Conservation (phyloP, 2,329 filamentous ascomycete species). For the Clarireedia paspali region DNA sequence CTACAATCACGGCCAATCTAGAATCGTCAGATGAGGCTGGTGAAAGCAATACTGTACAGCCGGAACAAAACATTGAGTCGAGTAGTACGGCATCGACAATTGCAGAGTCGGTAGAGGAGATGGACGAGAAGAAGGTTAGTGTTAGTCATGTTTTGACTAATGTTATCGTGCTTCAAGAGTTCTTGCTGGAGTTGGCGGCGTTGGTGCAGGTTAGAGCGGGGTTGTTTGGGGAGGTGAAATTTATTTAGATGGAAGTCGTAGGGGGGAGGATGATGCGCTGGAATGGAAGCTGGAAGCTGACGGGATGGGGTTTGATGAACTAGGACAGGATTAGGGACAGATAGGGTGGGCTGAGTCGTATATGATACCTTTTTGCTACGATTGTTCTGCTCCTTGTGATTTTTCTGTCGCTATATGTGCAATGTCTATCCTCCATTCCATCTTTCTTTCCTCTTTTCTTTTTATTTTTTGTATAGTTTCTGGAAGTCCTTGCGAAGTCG, state of each 20-base stretch:
- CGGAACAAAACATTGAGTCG: neutral
- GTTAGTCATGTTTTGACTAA: slow-evolving; percentile 77
- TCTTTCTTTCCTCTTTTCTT: too few species aligned
- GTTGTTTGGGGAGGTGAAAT: slow-evolving; percentile 69
- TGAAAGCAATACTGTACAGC: neutral
- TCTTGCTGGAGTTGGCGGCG: slow-evolving; percentile 68
- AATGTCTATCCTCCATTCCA: too few species aligned
- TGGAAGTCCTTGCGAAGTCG: too few species aligned
- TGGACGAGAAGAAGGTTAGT: slow-evolving; percentile 38
- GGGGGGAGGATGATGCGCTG: neutral
- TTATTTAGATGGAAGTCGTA: slow-evolving; percentile 30
- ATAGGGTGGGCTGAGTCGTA: neutral
- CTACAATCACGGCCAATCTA: neutral
- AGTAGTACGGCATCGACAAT: neutral
- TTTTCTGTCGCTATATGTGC: too few species aligned
- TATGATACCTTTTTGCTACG: neutral
- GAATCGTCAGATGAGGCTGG: neutral
- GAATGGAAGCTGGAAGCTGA: neutral
- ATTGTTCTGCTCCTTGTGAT: too few species aligned
- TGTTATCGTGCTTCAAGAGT: slow-evolving; percentile 70
- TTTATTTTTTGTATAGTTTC: too few species aligned
- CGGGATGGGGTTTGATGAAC: neutral
- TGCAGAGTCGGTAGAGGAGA: slow-evolving; percentile 9
- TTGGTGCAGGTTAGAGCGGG: slow-evolving; percentile 67
- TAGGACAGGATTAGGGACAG: neutral